Evolutionary conservation across 108 stramenopile species (phyloP), one percentile per base, ranked within the genome.

Genomic region (Conticribra weissflogii): DNA sequence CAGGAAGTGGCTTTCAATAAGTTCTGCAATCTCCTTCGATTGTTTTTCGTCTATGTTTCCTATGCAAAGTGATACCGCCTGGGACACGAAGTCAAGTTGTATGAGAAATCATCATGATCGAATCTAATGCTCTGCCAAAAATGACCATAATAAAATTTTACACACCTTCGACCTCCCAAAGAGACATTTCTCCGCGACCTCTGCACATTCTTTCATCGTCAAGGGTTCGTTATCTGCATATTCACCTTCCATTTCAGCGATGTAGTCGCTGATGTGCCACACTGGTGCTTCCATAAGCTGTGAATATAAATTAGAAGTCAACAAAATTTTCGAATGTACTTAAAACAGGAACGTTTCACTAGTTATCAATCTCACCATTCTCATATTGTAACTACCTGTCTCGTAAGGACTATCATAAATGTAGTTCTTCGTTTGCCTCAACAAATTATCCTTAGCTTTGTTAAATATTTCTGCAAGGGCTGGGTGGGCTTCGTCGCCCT

Each of bases 401-500:
- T 95, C 91, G 61, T 91, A 86, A 16, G 94, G 94, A 45, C 83
- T 68, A 55, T 92, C 91, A 22, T 88, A 74, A 5, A 89, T 83
- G 63, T 86, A 87, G 56, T 95, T 95, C 84, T 91, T 89, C 15
- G 94, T 95, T 63, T 92, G 90, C 24, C 89, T 77, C 46, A 90
- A 74, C n/a, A 95, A 63, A 60, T 80, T 85, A 17, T 91, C 87
- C 23, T 83, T 79, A 16, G 91, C 88, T 54, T 85, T 89, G 30
- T 76, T 55, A 52, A 91, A 95, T 56, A 74, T 83, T 18, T 54
- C 56, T 27, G 61, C 63, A 24, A 95, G 63, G 30, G 68, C 83
- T 45, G 91, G 88, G 50, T 88, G 78, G 2, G 68, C 59, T 27
- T 86, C 86, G 30, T 83, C 77, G 16, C 90, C 93, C 51, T 85